These are phyloP conservation scores for Penicillium nucicola DNA, from an alignment of 495 filamentous ascomycete species.

Conservation along the genomic window DNA sequence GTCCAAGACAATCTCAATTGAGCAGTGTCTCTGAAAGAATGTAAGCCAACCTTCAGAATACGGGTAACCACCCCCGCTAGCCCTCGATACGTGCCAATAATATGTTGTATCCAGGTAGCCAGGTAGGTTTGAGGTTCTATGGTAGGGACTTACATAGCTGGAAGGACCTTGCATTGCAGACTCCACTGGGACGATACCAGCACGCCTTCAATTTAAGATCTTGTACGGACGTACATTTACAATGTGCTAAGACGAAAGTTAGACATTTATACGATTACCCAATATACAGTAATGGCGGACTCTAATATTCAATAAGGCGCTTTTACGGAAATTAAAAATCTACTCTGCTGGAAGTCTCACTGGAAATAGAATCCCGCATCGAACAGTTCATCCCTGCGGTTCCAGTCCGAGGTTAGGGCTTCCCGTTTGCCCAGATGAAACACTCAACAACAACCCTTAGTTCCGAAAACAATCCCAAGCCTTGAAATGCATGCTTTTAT, in stretches of 20 bases:
- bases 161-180: conserved; percentile 9
- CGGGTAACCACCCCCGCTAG: not conserved
- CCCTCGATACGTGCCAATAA: not conserved
- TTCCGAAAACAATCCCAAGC: not conserved
- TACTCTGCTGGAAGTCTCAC: too few species aligned
- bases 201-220: not conserved
- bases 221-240: too few species aligned
- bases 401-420: not conserved
- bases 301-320: too few species aligned
- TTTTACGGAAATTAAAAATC: too few species aligned
- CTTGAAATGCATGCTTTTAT: not conserved
- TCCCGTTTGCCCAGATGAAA: not conserved
- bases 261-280: too few species aligned
- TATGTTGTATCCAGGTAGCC: not conserved
- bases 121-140: not conserved
- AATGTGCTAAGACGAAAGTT: too few species aligned
- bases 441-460: not conserved
- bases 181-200: conserved; percentile 12
- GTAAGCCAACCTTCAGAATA: conserved; percentile 6
- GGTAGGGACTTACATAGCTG: conserved; percentile 4
- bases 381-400: not conserved
- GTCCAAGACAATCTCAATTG: not conserved
- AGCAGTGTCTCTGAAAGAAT: conserved; percentile 9
- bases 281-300: too few species aligned
- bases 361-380: too few species aligned